phyloP scores from a whole-genome alignment of 106 monocot genomes.

The Triglochin maritima region DNA sequence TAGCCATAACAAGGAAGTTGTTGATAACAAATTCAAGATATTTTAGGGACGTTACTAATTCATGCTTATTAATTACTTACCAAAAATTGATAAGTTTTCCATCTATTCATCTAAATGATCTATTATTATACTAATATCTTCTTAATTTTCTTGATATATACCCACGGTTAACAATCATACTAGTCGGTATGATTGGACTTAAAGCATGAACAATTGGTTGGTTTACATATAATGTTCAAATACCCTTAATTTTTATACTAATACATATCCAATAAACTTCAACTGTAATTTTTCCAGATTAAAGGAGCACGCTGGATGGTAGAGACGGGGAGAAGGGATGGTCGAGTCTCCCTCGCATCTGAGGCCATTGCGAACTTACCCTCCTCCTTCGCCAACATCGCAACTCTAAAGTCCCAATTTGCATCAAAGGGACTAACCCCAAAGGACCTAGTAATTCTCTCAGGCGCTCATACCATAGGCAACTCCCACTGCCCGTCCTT shows the following conservation, averaged over 20 bases:
- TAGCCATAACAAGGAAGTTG: neutral
- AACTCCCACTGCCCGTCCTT: constrained; percentile 15
- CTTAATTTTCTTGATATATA: too few relatives aligned
- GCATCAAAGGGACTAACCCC: constrained; percentile 14
- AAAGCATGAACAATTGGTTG: too few relatives aligned
- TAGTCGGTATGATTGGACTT: too few relatives aligned
- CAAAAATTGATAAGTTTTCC: too few relatives aligned
- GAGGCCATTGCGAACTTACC: constrained; percentile 26
- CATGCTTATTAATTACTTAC: too few relatives aligned
- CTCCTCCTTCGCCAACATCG: neutral
- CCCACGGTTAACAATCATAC: too few relatives aligned
- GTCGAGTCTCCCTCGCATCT: constrained; percentile 13
- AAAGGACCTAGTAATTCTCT: constrained; percentile 13
- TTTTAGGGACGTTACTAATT: too few relatives aligned
- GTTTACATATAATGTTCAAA: too few relatives aligned
- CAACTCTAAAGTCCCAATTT: constrained; percentile 4
- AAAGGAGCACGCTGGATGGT: constrained; percentile 13
- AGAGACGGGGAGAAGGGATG: constrained; percentile 19
- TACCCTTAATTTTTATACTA: too few relatives aligned
- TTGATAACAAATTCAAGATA: too few relatives aligned
- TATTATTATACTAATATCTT: too few relatives aligned
- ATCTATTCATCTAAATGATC: neutral
- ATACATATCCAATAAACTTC: too few relatives aligned
- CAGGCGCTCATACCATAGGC: constrained; percentile 23
- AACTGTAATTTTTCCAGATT: neutral